Base-by-base conservation (phyloP, 1,284 basidiomycete species). In the Cutaneotrichosporon arboriforme region DNA sequence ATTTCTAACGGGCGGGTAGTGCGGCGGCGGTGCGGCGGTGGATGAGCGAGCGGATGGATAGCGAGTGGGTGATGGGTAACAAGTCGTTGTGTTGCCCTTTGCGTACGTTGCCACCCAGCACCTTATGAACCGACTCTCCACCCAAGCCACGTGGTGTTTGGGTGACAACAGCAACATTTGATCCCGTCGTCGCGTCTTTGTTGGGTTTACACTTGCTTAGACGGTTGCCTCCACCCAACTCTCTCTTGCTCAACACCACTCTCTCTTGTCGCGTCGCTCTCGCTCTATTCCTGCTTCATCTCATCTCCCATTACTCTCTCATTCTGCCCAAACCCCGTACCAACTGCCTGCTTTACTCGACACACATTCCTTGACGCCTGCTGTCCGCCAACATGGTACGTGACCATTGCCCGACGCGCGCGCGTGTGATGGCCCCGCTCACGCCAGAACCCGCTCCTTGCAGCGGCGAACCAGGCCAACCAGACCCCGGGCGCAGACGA, bases 381-480 rank as follows among this genome's bases (percentile, higher is more conserved):
- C 39, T 22, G 1, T 8, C 39, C 47, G 21, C 5, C 36, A 47
- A n/a, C 23, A 53, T 53, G 51, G 51, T 53, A 23, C 37, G 51
- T 41, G n/a, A n/a, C n/a, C n/a, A n/a, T n/a, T n/a, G 3, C 13
- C 9, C 22, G 12, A 4, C 12, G 13, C 21, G 21, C 4, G 26
- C 26, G 26, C 26, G 26, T 31, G n/a, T n/a, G n/a, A n/a, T n/a
- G n/a, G n/a, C n/a, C n/a, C n/a, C n/a, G n/a, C n/a, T n/a, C n/a
- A 48, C 37, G 13, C 17, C 57, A 73, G 71, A 73, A 73, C 58
- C 70, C 70, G 38, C 54, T 73, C 31, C 62, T 73, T 42, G 70
- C 71, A 49, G 70, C 70, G 34, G 64, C 64, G 40, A 73, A 65
- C 58, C 67, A 64, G 51, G 53, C 55, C 51, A 56, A 48, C 15